phyloP scores from a whole-genome alignment of 148 eudicot species.

The Suaeda aralocaspica region DNA sequence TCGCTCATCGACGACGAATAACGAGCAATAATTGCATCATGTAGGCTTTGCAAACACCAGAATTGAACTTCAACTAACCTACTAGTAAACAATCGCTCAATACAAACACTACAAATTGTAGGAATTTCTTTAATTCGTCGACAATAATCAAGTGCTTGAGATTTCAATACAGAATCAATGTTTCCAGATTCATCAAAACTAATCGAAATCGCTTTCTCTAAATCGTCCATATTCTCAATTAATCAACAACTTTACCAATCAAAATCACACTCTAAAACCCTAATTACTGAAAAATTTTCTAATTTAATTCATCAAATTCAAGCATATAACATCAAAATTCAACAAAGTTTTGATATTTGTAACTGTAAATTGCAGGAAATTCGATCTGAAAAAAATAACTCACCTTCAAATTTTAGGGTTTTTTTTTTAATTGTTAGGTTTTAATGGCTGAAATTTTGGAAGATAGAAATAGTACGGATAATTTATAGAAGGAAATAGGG shows the following conservation, averaged over 20 bases:
- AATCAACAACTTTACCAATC: slow-evolving; percentile 1
- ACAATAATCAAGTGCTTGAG: slow-evolving; percentile 68
- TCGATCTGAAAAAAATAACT: slow-evolving; percentile 12
- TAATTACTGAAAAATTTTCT: neutral
- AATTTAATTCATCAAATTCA: slow-evolving; percentile 6
- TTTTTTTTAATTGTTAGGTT: neutral
- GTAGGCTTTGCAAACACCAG: slow-evolving; percentile 86
- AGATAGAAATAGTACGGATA: neutral
- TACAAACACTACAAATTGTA: slow-evolving; percentile 64
- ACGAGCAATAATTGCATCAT: slow-evolving; percentile 55
- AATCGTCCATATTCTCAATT: slow-evolving; percentile 64
- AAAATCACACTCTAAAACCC: neutral
- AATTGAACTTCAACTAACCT: slow-evolving; percentile 75
- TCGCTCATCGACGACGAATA: slow-evolving; percentile 53
- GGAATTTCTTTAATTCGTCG: slow-evolving; percentile 65
- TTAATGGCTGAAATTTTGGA: neutral
- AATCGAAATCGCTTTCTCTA: slow-evolving; percentile 81
- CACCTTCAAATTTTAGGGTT: neutral
- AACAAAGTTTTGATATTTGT: neutral
- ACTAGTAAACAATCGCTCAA: slow-evolving; percentile 49
- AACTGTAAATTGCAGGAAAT: neutral
- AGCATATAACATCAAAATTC: neutral
- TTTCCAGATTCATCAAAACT: slow-evolving; percentile 83
- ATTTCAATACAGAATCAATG: slow-evolving; percentile 50
- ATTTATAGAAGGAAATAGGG: neutral